Evolutionary conservation across 73 alveolate genomes (phyloP).

Genomic region (Tetrahymena thermophila): DNA sequence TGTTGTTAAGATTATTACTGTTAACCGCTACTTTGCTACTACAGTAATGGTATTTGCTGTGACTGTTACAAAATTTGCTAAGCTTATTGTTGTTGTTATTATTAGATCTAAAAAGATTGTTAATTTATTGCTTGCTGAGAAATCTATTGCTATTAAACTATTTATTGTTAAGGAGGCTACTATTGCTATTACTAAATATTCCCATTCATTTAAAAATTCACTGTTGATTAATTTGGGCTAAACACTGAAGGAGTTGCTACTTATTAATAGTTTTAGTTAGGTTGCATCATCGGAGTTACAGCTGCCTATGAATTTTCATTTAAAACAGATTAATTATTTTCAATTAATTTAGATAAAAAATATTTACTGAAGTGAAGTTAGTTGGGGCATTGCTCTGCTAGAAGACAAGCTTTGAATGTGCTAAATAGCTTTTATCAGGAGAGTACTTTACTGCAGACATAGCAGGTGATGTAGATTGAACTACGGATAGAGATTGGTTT

Average conservation of each 20-base stretch:
- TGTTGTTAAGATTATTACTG: not conserved
- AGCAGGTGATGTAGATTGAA: not conserved
- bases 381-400: not conserved
- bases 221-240: not conserved
- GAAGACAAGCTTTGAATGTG: not conserved
- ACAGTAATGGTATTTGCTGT: not conserved
- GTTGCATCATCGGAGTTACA: not conserved
- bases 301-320: not conserved
- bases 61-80: no score
- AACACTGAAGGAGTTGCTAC: not conserved
- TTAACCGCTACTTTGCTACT: not conserved
- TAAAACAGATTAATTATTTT: no score
- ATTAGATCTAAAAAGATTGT: no score
- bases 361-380: not conserved
- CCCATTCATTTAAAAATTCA: not conserved
- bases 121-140: no score
- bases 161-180: not conserved
- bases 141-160: no score
- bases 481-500: not conserved
- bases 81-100: no score
- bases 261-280: not conserved
- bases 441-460: not conserved
- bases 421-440: not conserved
- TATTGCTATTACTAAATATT: not conserved
- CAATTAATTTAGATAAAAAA: not conserved